These are phyloP conservation scores for Smithsoniella earleae DNA, from an alignment of 163 green algal species.

Conservation along the genomic window DNA sequence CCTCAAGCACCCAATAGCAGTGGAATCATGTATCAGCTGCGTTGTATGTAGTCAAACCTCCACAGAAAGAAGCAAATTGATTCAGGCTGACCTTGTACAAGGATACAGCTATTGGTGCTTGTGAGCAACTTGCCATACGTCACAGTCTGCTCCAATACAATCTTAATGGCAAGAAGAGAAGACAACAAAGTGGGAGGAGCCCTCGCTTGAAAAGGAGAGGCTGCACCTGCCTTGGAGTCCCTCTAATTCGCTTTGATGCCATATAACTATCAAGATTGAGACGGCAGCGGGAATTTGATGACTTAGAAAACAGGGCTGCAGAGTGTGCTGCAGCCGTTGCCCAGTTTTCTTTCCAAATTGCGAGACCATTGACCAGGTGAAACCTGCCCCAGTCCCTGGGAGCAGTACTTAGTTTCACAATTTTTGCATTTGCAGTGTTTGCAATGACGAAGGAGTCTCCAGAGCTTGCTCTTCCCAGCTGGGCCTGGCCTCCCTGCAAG, in stretches of 20 bases:
- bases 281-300: neutral
- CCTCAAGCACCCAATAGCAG: too few relatives aligned
- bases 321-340: neutral
- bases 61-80: too few relatives aligned
- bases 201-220: too few relatives aligned
- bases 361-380: slow-evolving; percentile 23
- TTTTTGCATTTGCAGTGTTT: neutral
- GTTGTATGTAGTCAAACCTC: too few relatives aligned
- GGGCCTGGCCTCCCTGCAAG: too few relatives aligned
- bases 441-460: neutral
- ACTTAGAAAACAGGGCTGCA: neutral
- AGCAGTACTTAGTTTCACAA: neutral
- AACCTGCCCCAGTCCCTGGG: neutral
- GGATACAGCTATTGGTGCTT: too few relatives aligned
- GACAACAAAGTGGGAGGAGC: too few relatives aligned
- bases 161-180: too few relatives aligned
- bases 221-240: slow-evolving; percentile 2
- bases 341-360: slow-evolving; percentile 12
- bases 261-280: slow-evolving; percentile 19
- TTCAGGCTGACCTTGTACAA: too few relatives aligned
- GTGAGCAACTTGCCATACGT: too few relatives aligned
- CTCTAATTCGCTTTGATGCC: slow-evolving; percentile 10
- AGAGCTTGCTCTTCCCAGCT: neutral
- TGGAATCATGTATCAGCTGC: too few relatives aligned
- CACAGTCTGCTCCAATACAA: too few relatives aligned